These are phyloP conservation scores for Trichosporon coremiiforme DNA, from an alignment of 1,284 basidiomycete genomes.

Conservation along the genomic window DNA sequence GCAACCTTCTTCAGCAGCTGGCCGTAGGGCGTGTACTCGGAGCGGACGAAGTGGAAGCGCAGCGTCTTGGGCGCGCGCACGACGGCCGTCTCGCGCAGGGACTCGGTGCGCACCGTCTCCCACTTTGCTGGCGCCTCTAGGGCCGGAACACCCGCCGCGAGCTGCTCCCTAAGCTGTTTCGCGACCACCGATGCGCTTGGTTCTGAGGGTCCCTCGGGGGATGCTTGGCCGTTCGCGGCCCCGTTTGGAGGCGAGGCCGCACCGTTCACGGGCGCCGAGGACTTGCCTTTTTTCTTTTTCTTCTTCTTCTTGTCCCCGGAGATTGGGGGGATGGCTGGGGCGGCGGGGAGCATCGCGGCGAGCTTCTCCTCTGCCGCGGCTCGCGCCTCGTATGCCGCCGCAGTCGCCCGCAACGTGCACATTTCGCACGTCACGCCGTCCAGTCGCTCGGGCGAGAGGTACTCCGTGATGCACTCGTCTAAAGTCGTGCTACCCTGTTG, in stretches of 20 bases:
- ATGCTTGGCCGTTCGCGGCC: background rate
- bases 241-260: background rate
- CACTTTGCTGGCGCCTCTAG: slow-evolving; percentile 40
- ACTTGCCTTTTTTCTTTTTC: slow-evolving; percentile 28
- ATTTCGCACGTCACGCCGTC: slow-evolving; percentile 58
- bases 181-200: slow-evolving; percentile 54
- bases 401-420: slow-evolving; percentile 56
- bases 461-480: slow-evolving; percentile 56
- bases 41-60: slow-evolving; percentile 82
- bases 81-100: slow-evolving; percentile 44
- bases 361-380: slow-evolving; percentile 23
- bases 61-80: slow-evolving; percentile 76
- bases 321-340: background rate
- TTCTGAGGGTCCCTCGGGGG: too few species aligned
- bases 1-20: slow-evolving; percentile 79
- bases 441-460: slow-evolving; percentile 57
- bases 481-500: slow-evolving; percentile 54
- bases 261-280: background rate
- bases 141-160: slow-evolving; percentile 57
- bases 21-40: slow-evolving; percentile 67
- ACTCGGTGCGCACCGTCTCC: slow-evolving; percentile 44
- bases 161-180: slow-evolving; percentile 63
- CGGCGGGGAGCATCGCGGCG: background rate
- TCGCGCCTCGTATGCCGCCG: slow-evolving; percentile 44
- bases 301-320: slow-evolving; percentile 16